Conservation (phyloP, 1,284 basidiomycete genomes). For the Puccinia hordei region DNA sequence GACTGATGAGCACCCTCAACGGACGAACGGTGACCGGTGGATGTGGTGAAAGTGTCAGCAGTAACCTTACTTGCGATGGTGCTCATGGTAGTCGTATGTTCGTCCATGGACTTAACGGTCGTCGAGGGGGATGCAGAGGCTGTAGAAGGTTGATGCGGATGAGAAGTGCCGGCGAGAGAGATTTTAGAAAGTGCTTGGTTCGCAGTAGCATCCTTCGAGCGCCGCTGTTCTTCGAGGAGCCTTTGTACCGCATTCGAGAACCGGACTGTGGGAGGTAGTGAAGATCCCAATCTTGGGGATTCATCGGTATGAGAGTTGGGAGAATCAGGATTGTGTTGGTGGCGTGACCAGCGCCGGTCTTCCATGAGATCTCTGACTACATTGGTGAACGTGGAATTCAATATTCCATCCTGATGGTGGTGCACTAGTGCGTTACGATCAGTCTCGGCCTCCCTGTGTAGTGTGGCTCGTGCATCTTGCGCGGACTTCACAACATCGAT, state of each 20-base stretch:
- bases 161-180: neutral
- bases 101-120: neutral
- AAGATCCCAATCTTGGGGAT: neutral
- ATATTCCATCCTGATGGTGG: slow-evolving; percentile 33
- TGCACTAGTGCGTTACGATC: slow-evolving; percentile 53
- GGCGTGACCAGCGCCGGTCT: slow-evolving; percentile 25
- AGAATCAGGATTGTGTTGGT: neutral
- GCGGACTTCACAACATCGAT: slow-evolving; percentile 63
- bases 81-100: slow-evolving; percentile 1
- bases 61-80: slow-evolving; percentile 4
- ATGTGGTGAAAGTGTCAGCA: neutral
- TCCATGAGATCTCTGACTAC: slow-evolving; percentile 47
- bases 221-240: slow-evolving; percentile 34
- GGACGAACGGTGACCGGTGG: neutral
- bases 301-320: neutral
- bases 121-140: neutral
- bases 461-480: slow-evolving; percentile 61
- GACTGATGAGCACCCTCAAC: neutral
- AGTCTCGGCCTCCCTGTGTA: slow-evolving; percentile 60
- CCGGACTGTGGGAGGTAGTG: neutral
- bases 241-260: slow-evolving; percentile 34
- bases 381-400: slow-evolving; percentile 10
- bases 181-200: neutral
- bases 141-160: neutral
- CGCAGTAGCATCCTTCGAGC: neutral